phyloP scores from a whole-genome alignment of 208 protist species.

The Leptomonas pyrrhocoris region DNA sequence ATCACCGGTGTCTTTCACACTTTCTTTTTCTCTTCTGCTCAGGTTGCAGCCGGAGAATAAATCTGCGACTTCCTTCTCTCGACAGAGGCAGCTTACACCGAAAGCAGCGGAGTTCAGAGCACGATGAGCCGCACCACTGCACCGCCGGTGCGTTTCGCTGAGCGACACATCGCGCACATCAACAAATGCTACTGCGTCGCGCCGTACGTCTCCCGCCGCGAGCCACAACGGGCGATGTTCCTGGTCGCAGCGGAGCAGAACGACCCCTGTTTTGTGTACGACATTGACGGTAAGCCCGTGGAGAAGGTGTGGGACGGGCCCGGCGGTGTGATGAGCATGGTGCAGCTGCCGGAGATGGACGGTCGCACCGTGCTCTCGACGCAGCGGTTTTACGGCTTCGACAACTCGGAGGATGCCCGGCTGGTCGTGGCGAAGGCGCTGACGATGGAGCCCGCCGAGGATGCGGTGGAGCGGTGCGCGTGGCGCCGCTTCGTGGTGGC shows the following conservation, averaged over 20 bases:
- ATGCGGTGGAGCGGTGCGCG: background rate
- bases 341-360: slow-evolving; percentile 1
- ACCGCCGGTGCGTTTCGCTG: background rate
- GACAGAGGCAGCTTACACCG: too few relatives aligned
- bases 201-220: background rate
- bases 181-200: slow-evolving; percentile 17
- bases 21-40: too few relatives aligned
- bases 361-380: slow-evolving; percentile 2
- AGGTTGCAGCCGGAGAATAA: too few relatives aligned
- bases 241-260: slow-evolving; percentile 10
- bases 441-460: background rate
- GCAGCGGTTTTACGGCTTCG: slow-evolving; percentile 6
- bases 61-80: too few relatives aligned
- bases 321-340: slow-evolving; percentile 10
- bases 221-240: background rate
- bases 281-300: background rate
- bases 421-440: background rate
- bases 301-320: slow-evolving; percentile 8
- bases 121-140: background rate
- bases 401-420: background rate
- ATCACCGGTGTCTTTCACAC: too few relatives aligned
- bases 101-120: too few relatives aligned
- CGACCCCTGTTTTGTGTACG: slow-evolving; percentile 11
- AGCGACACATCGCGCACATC: slow-evolving; percentile 4
- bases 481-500: background rate